These are phyloP conservation scores for Guyanaporus albipodus DNA, from an alignment of 768 basidiomycete genomes.

Conservation along the genomic window DNA sequence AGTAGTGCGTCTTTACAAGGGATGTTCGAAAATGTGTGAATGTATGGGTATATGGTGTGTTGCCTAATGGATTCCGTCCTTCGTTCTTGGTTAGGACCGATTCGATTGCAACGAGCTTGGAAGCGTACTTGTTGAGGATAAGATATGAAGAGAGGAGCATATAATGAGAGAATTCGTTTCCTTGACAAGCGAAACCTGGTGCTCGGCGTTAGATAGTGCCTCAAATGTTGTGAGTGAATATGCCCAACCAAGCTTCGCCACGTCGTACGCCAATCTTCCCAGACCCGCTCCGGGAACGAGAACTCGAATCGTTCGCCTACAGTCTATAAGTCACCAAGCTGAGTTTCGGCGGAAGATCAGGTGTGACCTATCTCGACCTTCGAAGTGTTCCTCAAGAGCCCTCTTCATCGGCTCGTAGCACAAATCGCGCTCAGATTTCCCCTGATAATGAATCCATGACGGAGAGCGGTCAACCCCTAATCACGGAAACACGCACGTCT, in stretches of 20 bases:
- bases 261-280: slow-evolving; percentile 83
- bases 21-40: slow-evolving; percentile 90
- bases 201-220: not conserved
- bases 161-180: slow-evolving; percentile 94
- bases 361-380: slow-evolving; percentile 44
- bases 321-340: not conserved
- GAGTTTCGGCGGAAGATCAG: not conserved
- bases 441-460: slow-evolving; percentile 40
- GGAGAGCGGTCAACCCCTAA: not conserved
- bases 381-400: slow-evolving; percentile 63
- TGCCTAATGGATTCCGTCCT: slow-evolving; percentile 65
- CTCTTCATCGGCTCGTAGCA: slow-evolving; percentile 82
- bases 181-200: slow-evolving; percentile 84
- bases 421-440: slow-evolving; percentile 66
- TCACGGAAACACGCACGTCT: slow-evolving; percentile 46
- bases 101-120: not conserved
- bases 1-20: slow-evolving; percentile 57
- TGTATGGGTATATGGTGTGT: slow-evolving; percentile 81
- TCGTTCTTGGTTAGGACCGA: not conserved
- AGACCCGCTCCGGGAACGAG: slow-evolving; percentile 90
- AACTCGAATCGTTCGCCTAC: slow-evolving; percentile 57
- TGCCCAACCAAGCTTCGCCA: slow-evolving; percentile 69
- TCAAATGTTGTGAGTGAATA: not conserved
- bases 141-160: slow-evolving; percentile 90
- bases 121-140: slow-evolving; percentile 74